phyloP scores from a whole-genome alignment of 1,284 basidiomycete genomes.

The Rhodotorula sp. region DNA sequence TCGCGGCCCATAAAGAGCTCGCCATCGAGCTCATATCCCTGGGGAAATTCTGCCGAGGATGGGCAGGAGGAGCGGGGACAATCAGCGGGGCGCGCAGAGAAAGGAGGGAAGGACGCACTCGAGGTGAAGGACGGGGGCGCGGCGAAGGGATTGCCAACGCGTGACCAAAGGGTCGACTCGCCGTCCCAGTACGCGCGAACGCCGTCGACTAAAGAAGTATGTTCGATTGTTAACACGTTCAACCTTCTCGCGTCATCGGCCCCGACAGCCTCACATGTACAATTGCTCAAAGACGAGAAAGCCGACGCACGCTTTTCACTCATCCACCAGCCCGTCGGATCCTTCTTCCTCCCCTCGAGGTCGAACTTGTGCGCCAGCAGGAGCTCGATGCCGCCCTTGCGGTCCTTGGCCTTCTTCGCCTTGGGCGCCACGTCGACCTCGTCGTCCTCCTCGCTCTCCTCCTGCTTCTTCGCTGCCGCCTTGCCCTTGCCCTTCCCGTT shows the following conservation, averaged over 20 bases:
- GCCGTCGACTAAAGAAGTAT: conserved; percentile 47
- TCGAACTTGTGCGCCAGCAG: conserved; percentile 66
- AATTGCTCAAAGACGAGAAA: conserved; percentile 49
- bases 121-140: conserved; percentile 64
- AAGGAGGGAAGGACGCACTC: conserved; percentile 54
- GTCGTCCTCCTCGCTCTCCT: conserved; percentile 46
- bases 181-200: conserved; percentile 64
- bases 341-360: conserved; percentile 60
- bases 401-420: conserved; percentile 23
- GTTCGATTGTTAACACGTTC: neutral
- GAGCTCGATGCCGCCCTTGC: conserved; percentile 46
- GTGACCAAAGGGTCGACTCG: conserved; percentile 58
- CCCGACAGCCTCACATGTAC: too few relatives aligned
- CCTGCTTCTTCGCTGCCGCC: conserved; percentile 16
- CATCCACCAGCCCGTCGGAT: conserved; percentile 68
- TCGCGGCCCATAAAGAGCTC: conserved; percentile 63
- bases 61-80: neutral
- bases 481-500: conserved; percentile 1
- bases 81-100: neutral
- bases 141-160: conserved; percentile 63
- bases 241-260: neutral
- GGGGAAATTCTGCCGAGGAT: conserved; percentile 58
- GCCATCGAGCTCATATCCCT: conserved; percentile 58
- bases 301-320: conserved; percentile 67
- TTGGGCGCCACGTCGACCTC: conserved; percentile 36